These are phyloP conservation scores for Ambrosiella beaveri DNA, from an alignment of 2,329 filamentous ascomycete species.

Conservation along the genomic window DNA sequence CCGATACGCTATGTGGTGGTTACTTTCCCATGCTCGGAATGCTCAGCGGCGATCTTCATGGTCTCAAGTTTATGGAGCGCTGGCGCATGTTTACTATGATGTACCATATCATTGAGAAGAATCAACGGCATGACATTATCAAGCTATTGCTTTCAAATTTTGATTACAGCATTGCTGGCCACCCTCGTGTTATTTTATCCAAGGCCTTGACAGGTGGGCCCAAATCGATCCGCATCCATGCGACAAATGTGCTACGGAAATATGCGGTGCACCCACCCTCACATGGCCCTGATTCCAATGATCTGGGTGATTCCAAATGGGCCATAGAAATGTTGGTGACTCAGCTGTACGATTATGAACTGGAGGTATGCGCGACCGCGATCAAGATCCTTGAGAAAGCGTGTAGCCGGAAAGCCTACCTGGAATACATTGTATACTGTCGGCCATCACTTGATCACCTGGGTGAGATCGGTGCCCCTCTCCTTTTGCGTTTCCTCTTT, in stretches of 20 bases:
- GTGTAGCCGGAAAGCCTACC: slow-evolving; percentile 75
- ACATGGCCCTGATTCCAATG: slow-evolving; percentile 1
- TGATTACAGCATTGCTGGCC: slow-evolving; percentile 76
- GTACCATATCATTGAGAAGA: slow-evolving; percentile 90
- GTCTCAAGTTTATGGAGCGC: slow-evolving; percentile 75
- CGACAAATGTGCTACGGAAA: slow-evolving; percentile 71
- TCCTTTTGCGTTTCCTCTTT: slow-evolving; percentile 80
- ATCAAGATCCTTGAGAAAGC: slow-evolving; percentile 96
- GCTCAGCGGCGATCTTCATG: slow-evolving; percentile 64
- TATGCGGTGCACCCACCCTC: slow-evolving; percentile 46
- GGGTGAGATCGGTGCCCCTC: slow-evolving; percentile 86
- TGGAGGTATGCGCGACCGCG: slow-evolving; percentile 88
- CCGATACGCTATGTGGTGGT: slow-evolving; percentile 74
- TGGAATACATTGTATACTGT: slow-evolving; percentile 95
- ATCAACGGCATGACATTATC: slow-evolving; percentile 79
- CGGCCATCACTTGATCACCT: slow-evolving; percentile 86
- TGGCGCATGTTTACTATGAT: slow-evolving; percentile 99
- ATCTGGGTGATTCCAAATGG: slow-evolving; percentile 60
- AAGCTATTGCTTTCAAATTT: slow-evolving; percentile 77
- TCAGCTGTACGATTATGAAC: slow-evolving; percentile 90
- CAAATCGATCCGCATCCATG: slow-evolving; percentile 79
- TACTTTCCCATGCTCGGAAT: slow-evolving; percentile 89
- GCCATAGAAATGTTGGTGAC: slow-evolving; percentile 94
- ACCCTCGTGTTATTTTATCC: slow-evolving; percentile 79
- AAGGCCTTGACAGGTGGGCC: slow-evolving; percentile 85